Conservation (phyloP, 495 filamentous ascomycete genomes). For the Trichoderma parareesei region DNA sequence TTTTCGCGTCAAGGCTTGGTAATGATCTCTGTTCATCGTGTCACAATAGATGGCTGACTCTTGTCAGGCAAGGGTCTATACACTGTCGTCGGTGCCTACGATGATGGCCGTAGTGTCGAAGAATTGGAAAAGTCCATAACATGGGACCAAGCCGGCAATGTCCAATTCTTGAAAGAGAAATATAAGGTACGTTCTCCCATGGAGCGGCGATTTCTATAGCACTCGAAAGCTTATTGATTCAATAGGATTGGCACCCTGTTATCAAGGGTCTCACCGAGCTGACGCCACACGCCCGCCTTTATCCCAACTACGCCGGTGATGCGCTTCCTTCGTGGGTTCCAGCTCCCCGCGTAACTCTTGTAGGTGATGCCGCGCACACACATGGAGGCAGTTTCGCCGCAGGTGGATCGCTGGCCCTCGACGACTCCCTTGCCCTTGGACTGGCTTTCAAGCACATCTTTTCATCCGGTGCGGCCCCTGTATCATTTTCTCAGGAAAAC, state of each 20-base stretch:
- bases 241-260: background rate
- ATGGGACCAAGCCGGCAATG: background rate
- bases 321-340: background rate
- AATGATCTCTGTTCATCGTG: background rate
- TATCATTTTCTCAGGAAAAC: conserved; percentile 13
- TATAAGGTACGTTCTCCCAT: background rate
- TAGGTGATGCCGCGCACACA: conserved; percentile 40
- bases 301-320: background rate
- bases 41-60: background rate
- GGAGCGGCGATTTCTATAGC: background rate
- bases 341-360: conserved; percentile 25
- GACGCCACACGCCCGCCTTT: conserved; percentile 1
- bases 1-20: conserved; percentile 1
- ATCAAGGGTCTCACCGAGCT: background rate
- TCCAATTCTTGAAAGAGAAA: background rate
- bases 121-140: conserved; percentile 7
- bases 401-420: conserved; percentile 38
- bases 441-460: conserved; percentile 17
- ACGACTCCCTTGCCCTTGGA: conserved; percentile 27
- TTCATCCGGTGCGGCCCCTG: background rate
- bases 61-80: background rate
- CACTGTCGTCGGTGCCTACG: background rate
- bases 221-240: background rate
- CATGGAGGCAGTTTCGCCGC: conserved; percentile 41
- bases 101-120: background rate